Percentiles rank a stretch among this genome's conserved stretches.
Evolutionary conservation across 495 filamentous ascomycete genomes (phyloP).

Genomic region (Penicillium atrosanguineum): DNA sequence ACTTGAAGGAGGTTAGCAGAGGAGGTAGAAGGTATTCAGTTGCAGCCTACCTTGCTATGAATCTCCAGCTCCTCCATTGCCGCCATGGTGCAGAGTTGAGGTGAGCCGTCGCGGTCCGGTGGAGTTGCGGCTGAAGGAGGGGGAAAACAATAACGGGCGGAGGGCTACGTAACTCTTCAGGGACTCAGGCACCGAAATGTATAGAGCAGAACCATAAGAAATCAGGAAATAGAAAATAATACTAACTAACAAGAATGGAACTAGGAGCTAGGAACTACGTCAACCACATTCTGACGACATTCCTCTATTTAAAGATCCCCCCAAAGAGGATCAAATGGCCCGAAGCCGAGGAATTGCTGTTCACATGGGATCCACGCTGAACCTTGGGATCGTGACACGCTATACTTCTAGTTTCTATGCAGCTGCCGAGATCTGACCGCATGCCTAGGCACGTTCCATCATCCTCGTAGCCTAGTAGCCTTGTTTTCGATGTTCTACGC

Average conservation of each 20-base stretch:
- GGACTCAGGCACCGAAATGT: neutral
- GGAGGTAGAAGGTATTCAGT: neutral
- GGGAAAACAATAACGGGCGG: slow-evolving; percentile 11
- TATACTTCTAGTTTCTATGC: no score
- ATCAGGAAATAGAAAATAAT: neutral
- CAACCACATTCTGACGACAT: neutral
- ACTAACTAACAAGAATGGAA: neutral
- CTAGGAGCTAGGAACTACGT: neutral
- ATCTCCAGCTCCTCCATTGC: slow-evolving; percentile 97
- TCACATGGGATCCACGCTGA: slow-evolving; percentile 8
- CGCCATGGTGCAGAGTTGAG: slow-evolving; percentile 57
- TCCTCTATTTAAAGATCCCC: neutral
- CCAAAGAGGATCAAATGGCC: slow-evolving; percentile 11
- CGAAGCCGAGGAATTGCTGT: slow-evolving; percentile 17
- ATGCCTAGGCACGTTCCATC: neutral
- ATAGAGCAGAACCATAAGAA: neutral
- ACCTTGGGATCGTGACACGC: neutral
- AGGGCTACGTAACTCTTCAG: neutral
- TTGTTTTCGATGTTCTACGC: no score
- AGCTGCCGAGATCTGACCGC: neutral
- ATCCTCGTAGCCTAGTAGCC: no score
- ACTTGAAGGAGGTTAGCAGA: slow-evolving; percentile 51
- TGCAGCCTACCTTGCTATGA: slow-evolving; percentile 80
- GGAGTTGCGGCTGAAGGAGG: slow-evolving; percentile 30
- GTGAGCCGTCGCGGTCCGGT: slow-evolving; percentile 17